phyloP scores from a whole-genome alignment of 768 basidiomycete species.

The Tephrocybe sp. region DNA sequence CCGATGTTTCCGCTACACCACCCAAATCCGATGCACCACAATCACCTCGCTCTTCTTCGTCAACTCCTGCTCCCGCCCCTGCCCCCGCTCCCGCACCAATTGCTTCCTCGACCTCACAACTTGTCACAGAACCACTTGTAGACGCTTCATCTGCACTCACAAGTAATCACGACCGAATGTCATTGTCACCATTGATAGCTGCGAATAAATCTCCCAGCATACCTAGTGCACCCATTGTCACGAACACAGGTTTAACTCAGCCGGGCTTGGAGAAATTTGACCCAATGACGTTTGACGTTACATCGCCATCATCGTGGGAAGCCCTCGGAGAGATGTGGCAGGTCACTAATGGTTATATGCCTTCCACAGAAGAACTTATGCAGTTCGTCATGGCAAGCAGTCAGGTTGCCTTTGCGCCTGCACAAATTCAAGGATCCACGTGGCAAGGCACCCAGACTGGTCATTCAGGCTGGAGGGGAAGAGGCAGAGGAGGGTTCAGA shows the following conservation, averaged over 20 bases:
- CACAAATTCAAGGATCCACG: constrained; percentile 22
- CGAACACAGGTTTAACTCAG: constrained; percentile 34
- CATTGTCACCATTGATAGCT: constrained; percentile 51
- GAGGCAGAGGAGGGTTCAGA: constrained; percentile 36
- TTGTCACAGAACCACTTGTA: constrained; percentile 35
- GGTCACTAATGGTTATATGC: constrained; percentile 63
- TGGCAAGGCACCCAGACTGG: constrained; percentile 17
- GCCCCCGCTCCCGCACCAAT: neutral
- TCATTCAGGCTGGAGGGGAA: constrained; percentile 28
- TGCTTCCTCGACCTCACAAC: constrained; percentile 3
- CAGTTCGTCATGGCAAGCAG: constrained; percentile 58
- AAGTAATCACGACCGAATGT: constrained; percentile 47
- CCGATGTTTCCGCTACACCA: constrained; percentile 29
- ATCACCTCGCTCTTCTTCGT: constrained; percentile 22
- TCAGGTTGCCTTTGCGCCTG: constrained; percentile 22
- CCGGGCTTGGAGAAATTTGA: constrained; percentile 70
- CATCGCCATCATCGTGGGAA: constrained; percentile 76
- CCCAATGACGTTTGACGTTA: constrained; percentile 70
- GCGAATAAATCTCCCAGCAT: constrained; percentile 57
- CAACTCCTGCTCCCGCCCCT: constrained; percentile 18
- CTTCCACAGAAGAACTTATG: constrained; percentile 78
- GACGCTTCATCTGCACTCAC: constrained; percentile 40
- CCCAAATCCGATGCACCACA: constrained; percentile 21
- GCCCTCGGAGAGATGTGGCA: constrained; percentile 78
- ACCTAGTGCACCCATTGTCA: constrained; percentile 38